Evolutionary conservation across 805 yeast species (phyloP), one percentile per base, ranked within the genome.

Genomic region (Tetrapisispora namnaoensis): DNA sequence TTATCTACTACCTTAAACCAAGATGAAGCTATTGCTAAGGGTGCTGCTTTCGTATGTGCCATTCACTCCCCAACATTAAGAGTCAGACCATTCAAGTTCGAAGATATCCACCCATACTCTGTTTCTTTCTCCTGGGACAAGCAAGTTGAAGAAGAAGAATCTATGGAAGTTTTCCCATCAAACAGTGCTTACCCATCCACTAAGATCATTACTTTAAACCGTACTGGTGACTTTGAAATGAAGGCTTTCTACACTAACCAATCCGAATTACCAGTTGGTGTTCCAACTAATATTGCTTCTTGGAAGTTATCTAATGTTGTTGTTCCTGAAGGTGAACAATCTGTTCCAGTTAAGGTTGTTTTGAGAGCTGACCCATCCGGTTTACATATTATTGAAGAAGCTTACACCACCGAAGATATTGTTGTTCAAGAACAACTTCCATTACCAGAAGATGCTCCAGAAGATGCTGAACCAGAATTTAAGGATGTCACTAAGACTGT

Each of bases 11-110:
- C 98, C 59, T 81, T 93, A 73, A 93, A 93, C 79, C 97, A 90
- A 75, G 99, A 91, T 68, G 99, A 91, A 78, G 96, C 98, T 52
- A 85, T 90, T 69, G 97, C 98, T 50, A 86, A 90, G 71, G 99
- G 99, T 76, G 95, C 95, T 62, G 96, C 98, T 45, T 91, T 91
- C 72, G 86, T 93, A 65, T 93, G 98, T 71, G 98, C 98, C 58
- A 85, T 88, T 75, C 96, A 89, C 78, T 90, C 97, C 36, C 99
- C 99, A 72, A 89, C 96, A 56, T 80, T 91, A 61, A 86, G 98
- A 75, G 99, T 91, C 50, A 84, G 97, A 74, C 96, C 96, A 58
- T 91, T 91, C 85, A 90, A 90, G 75, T 91, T 88, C 68, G 96
- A 91, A 75, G 99, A 91, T 69, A 72, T 80, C 69, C 91, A 89